phyloP scores from a whole-genome alignment of 2,329 filamentous ascomycete species.

The Eurotiales sp. region DNA sequence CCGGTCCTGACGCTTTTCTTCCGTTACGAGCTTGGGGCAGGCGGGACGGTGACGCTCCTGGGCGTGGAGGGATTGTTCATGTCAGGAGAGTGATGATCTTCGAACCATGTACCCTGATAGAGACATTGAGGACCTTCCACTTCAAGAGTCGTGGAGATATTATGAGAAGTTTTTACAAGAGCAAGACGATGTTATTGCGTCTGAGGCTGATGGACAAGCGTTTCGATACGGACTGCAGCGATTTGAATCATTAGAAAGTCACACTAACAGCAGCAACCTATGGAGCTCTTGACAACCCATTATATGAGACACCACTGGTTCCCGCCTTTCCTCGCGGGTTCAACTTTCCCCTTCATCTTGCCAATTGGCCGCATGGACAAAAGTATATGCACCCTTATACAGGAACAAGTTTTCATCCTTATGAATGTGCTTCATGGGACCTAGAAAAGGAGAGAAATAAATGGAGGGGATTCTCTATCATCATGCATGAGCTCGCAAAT shows the following conservation, averaged over 20 bases:
- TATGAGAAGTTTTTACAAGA: conserved; percentile 32
- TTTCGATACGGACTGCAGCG: conserved; percentile 30
- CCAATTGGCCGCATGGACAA: conserved; percentile 27
- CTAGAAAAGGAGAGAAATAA: not conserved
- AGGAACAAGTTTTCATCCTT: not conserved
- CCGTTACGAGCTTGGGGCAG: not conserved
- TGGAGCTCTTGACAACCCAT: conserved; percentile 30
- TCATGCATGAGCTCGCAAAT: conserved; percentile 25
- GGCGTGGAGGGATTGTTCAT: no score
- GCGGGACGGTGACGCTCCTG: no score
- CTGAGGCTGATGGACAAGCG: conserved; percentile 26
- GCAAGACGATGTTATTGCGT: conserved; percentile 28
- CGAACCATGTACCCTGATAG: no score
- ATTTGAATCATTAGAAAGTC: conserved; percentile 36
- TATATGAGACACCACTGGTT: conserved; percentile 43
- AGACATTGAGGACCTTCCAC: not conserved
- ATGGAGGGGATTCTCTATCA: conserved; percentile 32
- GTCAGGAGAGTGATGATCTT: no score
- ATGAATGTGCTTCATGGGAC: conserved; percentile 15
- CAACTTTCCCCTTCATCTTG: conserved; percentile 31
- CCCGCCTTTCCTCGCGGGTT: conserved; percentile 39
- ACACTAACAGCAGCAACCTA: conserved; percentile 41
- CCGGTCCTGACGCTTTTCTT: not conserved
- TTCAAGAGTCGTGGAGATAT: conserved; percentile 18
- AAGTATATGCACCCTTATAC: not conserved